Evolutionary conservation across 441 rosid species (phyloP), one percentile per base, ranked within the genome.

Genomic region (Metrosideros polymorpha): DNA sequence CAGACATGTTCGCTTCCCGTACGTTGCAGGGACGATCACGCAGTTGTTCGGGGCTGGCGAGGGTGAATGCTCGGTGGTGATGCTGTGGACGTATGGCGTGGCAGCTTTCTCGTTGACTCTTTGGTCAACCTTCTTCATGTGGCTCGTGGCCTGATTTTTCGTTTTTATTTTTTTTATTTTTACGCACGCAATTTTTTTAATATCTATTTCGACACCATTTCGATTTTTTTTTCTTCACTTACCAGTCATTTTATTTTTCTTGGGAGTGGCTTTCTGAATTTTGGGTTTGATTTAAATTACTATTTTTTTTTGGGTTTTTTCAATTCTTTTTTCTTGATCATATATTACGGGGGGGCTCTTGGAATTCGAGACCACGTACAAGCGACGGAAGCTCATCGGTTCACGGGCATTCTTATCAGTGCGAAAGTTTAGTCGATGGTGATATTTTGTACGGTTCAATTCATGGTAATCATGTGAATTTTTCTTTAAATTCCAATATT

Each of bases 1-100:
- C 24, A 27, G 32, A 53, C 35, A 50, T 54, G 25, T 2, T 47
- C 35, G 24, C 57, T 59, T 82, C 19, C 9, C 2, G 63, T 29
- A 22, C n/a, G 29, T 77, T 22, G 82, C 91, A 92, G 95, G 93
- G 12, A 91, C 93, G 42, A 93, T 92, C 84, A 92, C 92, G 43
- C 94, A 93, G 75, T 66, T 92, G 88, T 92, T 92, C 61, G 91
- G 93, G 86, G 91, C 92, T 24, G 95, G 93, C 24, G 93, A 92
- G 86, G 88, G 88, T 9, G 93, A 93, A 86, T 93, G 95, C 85
- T 93, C 95, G 13, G 93, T 92, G 17, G 90, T 93, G 50, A 89
- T 93, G 93, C 85, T 93, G 5, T 93, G 93, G 93, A 88, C 94
- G 57, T 92, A 93, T 42, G 85, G 90, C 9, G 85, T 92, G 89